A percentile compares a stretch with the other conserved stretches of the same genome.
Evolutionary conservation across 2,329 filamentous ascomycete species (phyloP).

Genomic region (Arthroderma sp.): DNA sequence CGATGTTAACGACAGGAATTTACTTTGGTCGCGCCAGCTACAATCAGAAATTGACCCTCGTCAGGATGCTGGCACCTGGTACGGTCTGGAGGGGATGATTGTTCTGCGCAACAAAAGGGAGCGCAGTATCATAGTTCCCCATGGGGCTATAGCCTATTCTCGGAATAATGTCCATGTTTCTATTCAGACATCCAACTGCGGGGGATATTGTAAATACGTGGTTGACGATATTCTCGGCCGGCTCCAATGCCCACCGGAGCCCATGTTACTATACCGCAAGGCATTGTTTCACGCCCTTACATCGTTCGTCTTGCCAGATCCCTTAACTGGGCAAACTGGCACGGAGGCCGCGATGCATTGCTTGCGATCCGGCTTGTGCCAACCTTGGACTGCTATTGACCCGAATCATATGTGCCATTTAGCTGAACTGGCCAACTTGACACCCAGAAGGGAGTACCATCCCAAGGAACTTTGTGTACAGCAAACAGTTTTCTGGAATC

Average conservation of each 20-base stretch:
- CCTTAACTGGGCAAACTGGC: constrained; percentile 20
- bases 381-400: constrained; percentile 34
- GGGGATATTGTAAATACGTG: constrained; percentile 36
- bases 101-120: constrained; percentile 37
- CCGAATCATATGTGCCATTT: constrained; percentile 35
- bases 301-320: constrained; percentile 22
- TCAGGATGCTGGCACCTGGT: constrained; percentile 48
- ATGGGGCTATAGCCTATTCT: constrained; percentile 26
- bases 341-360: constrained; percentile 19
- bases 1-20: constrained; percentile 29
- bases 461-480: constrained; percentile 12
- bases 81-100: constrained; percentile 47
- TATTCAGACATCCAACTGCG: constrained; percentile 25
- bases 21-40: constrained; percentile 40
- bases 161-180: constrained; percentile 31
- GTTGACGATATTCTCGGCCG: constrained; percentile 44
- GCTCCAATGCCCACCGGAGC: constrained; percentile 46
- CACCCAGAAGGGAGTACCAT: constrained; percentile 17
- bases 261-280: constrained; percentile 41
- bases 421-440: constrained; percentile 13
- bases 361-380: constrained; percentile 33
- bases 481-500: constrained; percentile 26
- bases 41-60: constrained; percentile 39
- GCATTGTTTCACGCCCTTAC: constrained; percentile 34
- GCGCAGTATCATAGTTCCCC: constrained; percentile 43